A percentile compares a stretch with the other conserved stretches of the same genome.
These are phyloP conservation scores for Penicillium argentinense DNA, from an alignment of 495 filamentous ascomycete species.

Conservation along the genomic window DNA sequence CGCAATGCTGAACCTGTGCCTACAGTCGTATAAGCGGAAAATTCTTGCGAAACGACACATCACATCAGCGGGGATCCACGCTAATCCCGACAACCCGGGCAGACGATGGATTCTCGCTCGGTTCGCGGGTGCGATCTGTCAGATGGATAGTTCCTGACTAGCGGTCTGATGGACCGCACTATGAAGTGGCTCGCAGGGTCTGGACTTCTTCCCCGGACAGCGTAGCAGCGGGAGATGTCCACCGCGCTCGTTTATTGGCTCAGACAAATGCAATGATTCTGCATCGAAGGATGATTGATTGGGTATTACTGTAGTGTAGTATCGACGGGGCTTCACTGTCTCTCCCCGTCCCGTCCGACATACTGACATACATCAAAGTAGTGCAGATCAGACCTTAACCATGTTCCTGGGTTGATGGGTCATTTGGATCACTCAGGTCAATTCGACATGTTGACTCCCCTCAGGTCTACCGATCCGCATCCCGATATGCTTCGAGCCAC, in stretches of 20 bases:
- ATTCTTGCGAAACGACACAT: slow-evolving; percentile 18
- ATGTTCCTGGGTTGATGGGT: slow-evolving; percentile 22
- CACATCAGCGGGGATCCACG: slow-evolving; percentile 21
- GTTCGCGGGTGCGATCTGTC: slow-evolving; percentile 9
- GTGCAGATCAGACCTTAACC: too few species aligned
- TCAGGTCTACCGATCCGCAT: too few species aligned
- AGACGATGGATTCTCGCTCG: slow-evolving; percentile 11
- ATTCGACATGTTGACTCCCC: slow-evolving; percentile 17
- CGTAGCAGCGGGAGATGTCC: too few species aligned
- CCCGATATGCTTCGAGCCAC: slow-evolving; percentile 24
- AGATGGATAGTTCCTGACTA: slow-evolving; percentile 23
- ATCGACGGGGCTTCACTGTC: too few species aligned
- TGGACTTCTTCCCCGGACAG: slow-evolving; percentile 8
- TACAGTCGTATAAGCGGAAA: slow-evolving; percentile 4
- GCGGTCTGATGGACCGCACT: slow-evolving; percentile 13
- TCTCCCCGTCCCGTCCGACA: slow-evolving; percentile 4
- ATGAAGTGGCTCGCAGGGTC: slow-evolving; percentile 4
- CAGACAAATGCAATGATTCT: too few species aligned
- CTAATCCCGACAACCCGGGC: neutral
- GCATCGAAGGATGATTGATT: too few species aligned
- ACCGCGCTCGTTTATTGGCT: too few species aligned
- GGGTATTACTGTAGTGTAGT: too few species aligned
- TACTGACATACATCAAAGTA: too few species aligned
- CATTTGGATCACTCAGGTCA: slow-evolving; percentile 15
- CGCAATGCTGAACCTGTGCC: neutral